Evolutionary conservation across 805 yeast genomes (phyloP).

Genomic region (Suhomyces kilbournensis): DNA sequence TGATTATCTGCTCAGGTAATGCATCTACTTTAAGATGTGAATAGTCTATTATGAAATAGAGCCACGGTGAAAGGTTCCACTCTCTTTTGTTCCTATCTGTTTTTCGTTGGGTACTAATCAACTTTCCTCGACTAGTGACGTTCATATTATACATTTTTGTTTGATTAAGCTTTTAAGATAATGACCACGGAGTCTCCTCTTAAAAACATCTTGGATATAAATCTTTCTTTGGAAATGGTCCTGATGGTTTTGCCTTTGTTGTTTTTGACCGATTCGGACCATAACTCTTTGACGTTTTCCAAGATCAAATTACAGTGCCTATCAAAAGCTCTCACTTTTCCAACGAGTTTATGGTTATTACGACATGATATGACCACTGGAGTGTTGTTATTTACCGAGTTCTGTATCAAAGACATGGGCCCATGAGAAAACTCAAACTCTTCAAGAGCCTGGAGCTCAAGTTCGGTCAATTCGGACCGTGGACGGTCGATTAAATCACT

Average conservation of each 20-base stretch:
- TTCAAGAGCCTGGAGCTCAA: conserved; percentile 77
- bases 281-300: conserved; percentile 86
- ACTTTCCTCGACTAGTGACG: no score
- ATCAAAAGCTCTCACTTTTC: conserved; percentile 90
- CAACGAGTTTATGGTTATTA: conserved; percentile 88
- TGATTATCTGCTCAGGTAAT: no score
- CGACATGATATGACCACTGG: conserved; percentile 86
- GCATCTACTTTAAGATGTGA: no score
- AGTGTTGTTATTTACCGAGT: conserved; percentile 69
- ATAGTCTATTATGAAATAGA: no score
- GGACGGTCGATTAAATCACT: conserved; percentile 73
- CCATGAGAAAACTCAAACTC: conserved; percentile 89
- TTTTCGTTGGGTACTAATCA: not conserved
- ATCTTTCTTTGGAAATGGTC: conserved; percentile 62
- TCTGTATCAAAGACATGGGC: conserved; percentile 84
- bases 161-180: conserved; percentile 48
- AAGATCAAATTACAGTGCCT: conserved; percentile 92
- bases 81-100: not conserved
- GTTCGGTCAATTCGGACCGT: conserved; percentile 73
- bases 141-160: not conserved
- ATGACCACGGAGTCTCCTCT: conserved; percentile 96
- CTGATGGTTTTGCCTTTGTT: conserved; percentile 71
- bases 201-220: conserved; percentile 82
- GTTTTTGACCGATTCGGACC: conserved; percentile 62
- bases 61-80: not conserved